Evolutionary conservation across 2,329 filamentous ascomycete species (phyloP), one percentile per base, ranked within the genome.

Genomic region (Cladosporium phlei): DNA sequence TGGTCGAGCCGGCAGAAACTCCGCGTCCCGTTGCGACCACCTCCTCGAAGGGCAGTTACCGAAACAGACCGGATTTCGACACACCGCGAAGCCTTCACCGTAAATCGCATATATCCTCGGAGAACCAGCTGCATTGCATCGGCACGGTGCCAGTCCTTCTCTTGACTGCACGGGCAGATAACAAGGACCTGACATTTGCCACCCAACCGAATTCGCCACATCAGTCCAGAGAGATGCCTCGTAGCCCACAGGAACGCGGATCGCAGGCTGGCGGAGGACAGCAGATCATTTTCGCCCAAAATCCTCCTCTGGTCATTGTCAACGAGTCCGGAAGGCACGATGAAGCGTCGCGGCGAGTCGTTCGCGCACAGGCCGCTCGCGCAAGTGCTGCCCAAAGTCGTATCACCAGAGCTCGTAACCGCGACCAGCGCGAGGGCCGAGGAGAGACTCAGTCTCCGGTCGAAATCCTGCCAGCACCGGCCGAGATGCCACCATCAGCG

Each of bases 321-420:
- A 60, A 59, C 19, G 59, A 62, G 47, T 53, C 51, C 14, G 59
- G 60, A 19, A 46, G 58, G 20, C 59, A 62, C 38, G 59, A 54
- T 27, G 54, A 62, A 33, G 61, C 57, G 12, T 59, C 56, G 7
- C 56, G 61, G 9, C 54, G 61, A 12, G 56, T 63, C 24, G 61
- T 64, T 10, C 55, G 61, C 24, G 60, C 61, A 2, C 61, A 64
- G 35, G 61, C 61, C 21, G 61, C 61, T 22, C 55, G 61, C 32
- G 61, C 61, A 9, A 63, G 60, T 46, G 61, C 61, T 22, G 60
- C 60, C 1, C 58, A 61, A 38, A 61, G 58, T 38, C 43, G 61
- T 47, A 55, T 63, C 28, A 64, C 61, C 8, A 47, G 61, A 52
- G 59, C 59, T 20, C 55, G 60, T 12, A 64, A 64, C 35, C 53